phyloP scores from a whole-genome alignment of 495 filamentous ascomycete genomes.

The Annulohypoxylon bovei region DNA sequence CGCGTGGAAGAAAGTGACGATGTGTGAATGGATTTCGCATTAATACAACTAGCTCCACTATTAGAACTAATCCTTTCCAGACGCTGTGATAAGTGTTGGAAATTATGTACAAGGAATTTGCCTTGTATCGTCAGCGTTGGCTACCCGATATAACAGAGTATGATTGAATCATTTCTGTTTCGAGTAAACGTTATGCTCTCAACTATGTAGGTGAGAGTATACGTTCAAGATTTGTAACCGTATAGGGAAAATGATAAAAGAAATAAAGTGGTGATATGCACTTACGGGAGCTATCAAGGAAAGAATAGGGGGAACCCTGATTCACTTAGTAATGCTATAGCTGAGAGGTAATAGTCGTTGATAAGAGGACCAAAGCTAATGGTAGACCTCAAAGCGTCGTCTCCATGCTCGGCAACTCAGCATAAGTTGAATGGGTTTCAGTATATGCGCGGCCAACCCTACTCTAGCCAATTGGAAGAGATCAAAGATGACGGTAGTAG shows the following conservation, averaged over 20 bases:
- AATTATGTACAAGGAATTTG: conserved; percentile 38
- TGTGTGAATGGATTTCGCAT: conserved; percentile 38
- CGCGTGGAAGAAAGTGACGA: conserved; percentile 36
- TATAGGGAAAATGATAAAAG: conserved; percentile 13
- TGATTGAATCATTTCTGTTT: conserved; percentile 29
- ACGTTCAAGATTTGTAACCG: conserved; percentile 14
- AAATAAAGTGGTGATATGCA: conserved; percentile 2
- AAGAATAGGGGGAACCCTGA: conserved; percentile 11
- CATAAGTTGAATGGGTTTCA: conserved; percentile 6
- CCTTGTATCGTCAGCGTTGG: conserved; percentile 26
- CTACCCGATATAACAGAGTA: conserved; percentile 20
- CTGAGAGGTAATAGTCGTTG: neutral
- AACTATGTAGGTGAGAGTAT: neutral
- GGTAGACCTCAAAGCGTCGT: neutral
- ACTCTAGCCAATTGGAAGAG: conserved; percentile 13
- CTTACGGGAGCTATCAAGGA: conserved; percentile 33
- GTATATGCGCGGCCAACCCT: conserved; percentile 13
- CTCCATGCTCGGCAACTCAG: conserved; percentile 8
- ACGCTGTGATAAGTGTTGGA: conserved; percentile 30
- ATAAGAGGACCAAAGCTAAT: neutral
- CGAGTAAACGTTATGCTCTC: conserved; percentile 23
- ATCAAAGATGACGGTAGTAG: conserved; percentile 9
- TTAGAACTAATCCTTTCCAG: conserved; percentile 39
- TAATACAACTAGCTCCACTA: conserved; percentile 44
- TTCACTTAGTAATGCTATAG: neutral